These are phyloP conservation scores for Mycothermus thermophilus DNA, from an alignment of 495 filamentous ascomycete species.

Conservation along the genomic window DNA sequence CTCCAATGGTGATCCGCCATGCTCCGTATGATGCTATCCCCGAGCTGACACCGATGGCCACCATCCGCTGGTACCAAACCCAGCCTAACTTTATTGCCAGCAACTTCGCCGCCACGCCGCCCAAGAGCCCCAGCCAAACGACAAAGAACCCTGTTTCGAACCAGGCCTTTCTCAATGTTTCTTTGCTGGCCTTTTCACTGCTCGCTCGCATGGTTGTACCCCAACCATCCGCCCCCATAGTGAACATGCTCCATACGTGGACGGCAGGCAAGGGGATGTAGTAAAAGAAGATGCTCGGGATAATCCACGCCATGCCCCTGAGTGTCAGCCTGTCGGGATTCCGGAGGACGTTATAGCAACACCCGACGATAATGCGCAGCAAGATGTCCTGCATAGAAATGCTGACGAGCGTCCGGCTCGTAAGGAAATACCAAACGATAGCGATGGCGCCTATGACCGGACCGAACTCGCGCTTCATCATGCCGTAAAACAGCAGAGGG, in stretches of 20 bases:
- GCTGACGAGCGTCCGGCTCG: not conserved
- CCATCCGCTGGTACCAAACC: slow-evolving; percentile 2
- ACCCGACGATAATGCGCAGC: slow-evolving; percentile 1
- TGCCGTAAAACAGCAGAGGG: slow-evolving; percentile 6
- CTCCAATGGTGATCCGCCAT: slow-evolving; percentile 3
- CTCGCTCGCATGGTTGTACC: slow-evolving; percentile 7
- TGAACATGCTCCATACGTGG: slow-evolving; percentile 8
- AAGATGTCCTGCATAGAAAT: slow-evolving; percentile 1
- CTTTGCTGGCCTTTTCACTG: slow-evolving; percentile 2
- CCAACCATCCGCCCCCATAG: slow-evolving; percentile 7
- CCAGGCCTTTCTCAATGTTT: slow-evolving; percentile 3
- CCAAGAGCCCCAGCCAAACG: slow-evolving; percentile 6
- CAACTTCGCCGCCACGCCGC: slow-evolving; percentile 1
- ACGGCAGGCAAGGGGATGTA: slow-evolving; percentile 7
- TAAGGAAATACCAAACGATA: slow-evolving; percentile 6
- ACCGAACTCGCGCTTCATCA: slow-evolving; percentile 6
- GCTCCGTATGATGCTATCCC: not conserved
- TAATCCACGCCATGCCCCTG: not conserved
- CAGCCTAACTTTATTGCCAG: not conserved
- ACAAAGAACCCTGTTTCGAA: slow-evolving; percentile 8
- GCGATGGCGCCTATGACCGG: slow-evolving; percentile 5
- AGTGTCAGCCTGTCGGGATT: slow-evolving; percentile 1
- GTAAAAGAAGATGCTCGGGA: slow-evolving; percentile 7
- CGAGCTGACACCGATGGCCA: not conserved
- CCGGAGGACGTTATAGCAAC: slow-evolving; percentile 3